A percentile compares a stretch with the other conserved stretches of the same genome.
phyloP scores from a whole-genome alignment of 352 stramenopile genomes.

The Globisporangium canariense region DNA sequence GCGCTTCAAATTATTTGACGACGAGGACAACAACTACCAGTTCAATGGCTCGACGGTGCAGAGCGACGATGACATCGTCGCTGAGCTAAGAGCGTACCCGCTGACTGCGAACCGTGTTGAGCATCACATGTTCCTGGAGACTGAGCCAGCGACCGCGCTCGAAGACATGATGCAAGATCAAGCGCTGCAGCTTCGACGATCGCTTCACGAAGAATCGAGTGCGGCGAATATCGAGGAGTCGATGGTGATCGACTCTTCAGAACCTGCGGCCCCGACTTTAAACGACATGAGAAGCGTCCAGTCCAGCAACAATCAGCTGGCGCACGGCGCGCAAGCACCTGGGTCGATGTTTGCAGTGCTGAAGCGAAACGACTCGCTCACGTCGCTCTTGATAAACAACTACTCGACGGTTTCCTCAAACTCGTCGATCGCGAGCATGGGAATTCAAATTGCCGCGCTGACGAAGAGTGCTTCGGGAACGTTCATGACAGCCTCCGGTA shows the following conservation, averaged over 20 bases:
- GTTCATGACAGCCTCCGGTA: slow-evolving; percentile 10
- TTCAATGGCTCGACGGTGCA: slow-evolving; percentile 1
- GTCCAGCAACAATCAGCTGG: slow-evolving; percentile 13
- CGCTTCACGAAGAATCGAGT: slow-evolving; percentile 7
- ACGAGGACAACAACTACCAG: slow-evolving; percentile 15
- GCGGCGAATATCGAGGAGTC: not conserved
- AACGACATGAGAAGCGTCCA: slow-evolving; percentile 5
- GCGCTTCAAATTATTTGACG: slow-evolving; percentile 19
- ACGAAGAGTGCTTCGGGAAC: slow-evolving; percentile 8
- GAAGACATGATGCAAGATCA: slow-evolving; percentile 16
- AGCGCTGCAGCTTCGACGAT: slow-evolving; percentile 6
- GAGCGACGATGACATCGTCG: not conserved
- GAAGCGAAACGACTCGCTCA: slow-evolving; percentile 15
- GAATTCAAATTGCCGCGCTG: slow-evolving; percentile 16
- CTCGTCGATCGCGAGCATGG: slow-evolving; percentile 18
- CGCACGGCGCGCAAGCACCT: not conserved
- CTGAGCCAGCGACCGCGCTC: slow-evolving; percentile 24
- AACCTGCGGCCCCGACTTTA: not conserved
- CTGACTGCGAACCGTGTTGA: slow-evolving; percentile 7
- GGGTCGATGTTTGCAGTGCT: slow-evolving; percentile 10
- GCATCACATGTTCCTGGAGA: slow-evolving; percentile 6
- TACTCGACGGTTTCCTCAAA: slow-evolving; percentile 18
- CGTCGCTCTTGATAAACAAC: slow-evolving; percentile 13
- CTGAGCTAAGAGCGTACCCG: not conserved
- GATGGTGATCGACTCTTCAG: not conserved